Evolutionary conservation across 805 yeast species (phyloP).

Genomic region (Metschnikowia reukaufii): DNA sequence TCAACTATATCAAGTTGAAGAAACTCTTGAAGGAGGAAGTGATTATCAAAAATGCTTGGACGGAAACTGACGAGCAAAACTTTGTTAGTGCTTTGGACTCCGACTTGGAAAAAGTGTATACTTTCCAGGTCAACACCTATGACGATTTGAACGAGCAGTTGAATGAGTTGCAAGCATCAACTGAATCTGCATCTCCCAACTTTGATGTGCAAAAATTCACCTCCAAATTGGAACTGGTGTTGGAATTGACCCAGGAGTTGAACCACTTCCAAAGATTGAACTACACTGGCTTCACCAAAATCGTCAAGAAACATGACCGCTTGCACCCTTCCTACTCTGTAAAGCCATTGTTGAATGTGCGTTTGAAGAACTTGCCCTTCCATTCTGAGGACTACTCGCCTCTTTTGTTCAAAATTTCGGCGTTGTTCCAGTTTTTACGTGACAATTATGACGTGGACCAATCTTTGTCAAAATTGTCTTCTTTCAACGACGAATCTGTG

Average conservation of each 20-base stretch:
- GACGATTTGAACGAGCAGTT: slow-evolving; percentile 65
- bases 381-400: slow-evolving; percentile 96
- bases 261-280: slow-evolving; percentile 89
- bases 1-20: slow-evolving; percentile 65
- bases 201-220: slow-evolving; percentile 67
- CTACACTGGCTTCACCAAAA: slow-evolving; percentile 91
- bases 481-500: slow-evolving; percentile 38
- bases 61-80: slow-evolving; percentile 67
- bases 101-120: slow-evolving; percentile 74
- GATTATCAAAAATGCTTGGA: slow-evolving; percentile 51
- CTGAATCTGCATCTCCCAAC: slow-evolving; percentile 35
- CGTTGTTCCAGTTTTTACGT: slow-evolving; percentile 76
- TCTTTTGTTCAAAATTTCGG: slow-evolving; percentile 75
- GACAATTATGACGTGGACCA: slow-evolving; percentile 61
- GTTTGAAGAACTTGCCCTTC: slow-evolving; percentile 85
- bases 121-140: slow-evolving; percentile 68
- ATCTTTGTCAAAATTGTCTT: slow-evolving; percentile 49
- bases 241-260: slow-evolving; percentile 76
- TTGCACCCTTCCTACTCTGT: slow-evolving; percentile 87
- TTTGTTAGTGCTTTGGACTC: slow-evolving; percentile 68
- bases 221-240: slow-evolving; percentile 65
- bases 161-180: slow-evolving; percentile 59
- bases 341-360: slow-evolving; percentile 81
- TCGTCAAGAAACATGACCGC: slow-evolving; percentile 95
- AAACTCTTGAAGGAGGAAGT: slow-evolving; percentile 69